Base-by-base conservation (phyloP, 176 grass and related monocot species). In the Hyparrhenia diplandra region DNA sequence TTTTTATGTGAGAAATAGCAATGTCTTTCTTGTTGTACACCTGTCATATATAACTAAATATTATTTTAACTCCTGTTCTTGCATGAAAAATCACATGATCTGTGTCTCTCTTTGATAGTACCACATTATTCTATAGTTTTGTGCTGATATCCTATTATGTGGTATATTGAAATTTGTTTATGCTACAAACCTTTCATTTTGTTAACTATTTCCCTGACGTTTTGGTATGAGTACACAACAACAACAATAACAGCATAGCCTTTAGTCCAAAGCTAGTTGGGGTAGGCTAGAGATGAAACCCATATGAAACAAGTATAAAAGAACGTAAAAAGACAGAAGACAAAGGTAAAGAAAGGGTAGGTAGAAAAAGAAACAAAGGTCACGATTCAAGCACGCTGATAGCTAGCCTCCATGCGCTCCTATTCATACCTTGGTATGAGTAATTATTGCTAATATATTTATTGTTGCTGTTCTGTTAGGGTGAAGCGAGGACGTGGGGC, bases 401-500 rank as follows among this genome's bases (percentile, higher is more conserved):
- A n/a, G n/a, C n/a, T n/a, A n/a, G n/a, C n/a, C n/a, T n/a, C n/a
- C n/a, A n/a, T n/a, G n/a, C n/a, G n/a, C n/a, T n/a, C n/a, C n/a
- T n/a, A n/a, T n/a, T n/a, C n/a, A n/a, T n/a, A n/a, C n/a, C n/a
- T n/a, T n/a, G n/a, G n/a, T 49, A 29, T 69, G 54, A 8, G 3
- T 8, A 24, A 13, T 62, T 34, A 17, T 75, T 76, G 70, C 21
- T 60, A 45, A 58, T n/a, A n/a, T 5, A 21, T 76, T 7, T 79
- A 71, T 64, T 80, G 52, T 39, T 59, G 40, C 43, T 75, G 2
- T 75, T 63, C 69, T 87, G 24, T 21, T 80, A 98, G 95, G 78
- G 81, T 68, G 13, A 98, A 98, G 73, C 85, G 88, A 45, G 95
- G 95, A 67, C 31, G n/a, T n/a, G n/a, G n/a, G n/a, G n/a, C n/a